These are phyloP conservation scores for Podospora sp. DNA, from an alignment of 495 filamentous ascomycete genomes.

Conservation along the genomic window DNA sequence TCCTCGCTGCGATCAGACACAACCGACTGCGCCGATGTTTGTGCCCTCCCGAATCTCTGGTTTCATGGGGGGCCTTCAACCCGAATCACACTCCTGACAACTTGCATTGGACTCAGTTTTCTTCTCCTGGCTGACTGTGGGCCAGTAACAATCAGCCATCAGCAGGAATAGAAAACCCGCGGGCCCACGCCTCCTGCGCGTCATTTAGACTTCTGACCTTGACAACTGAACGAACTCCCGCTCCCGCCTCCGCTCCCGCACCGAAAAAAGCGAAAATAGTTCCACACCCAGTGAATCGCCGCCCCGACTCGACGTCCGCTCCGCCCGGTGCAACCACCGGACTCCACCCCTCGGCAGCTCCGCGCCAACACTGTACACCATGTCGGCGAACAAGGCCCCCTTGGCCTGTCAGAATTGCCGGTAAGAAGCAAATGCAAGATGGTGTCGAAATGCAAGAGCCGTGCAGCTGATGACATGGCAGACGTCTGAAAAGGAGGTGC, in stretches of 20 bases:
- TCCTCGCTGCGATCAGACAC: not conserved
- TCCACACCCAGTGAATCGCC: not conserved
- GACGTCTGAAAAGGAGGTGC: conserved; percentile 17
- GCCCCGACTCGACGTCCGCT: not conserved
- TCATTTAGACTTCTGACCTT: not conserved
- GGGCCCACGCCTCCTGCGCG: not conserved
- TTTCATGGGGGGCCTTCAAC: not conserved
- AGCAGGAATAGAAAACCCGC: not conserved
- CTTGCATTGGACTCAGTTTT: not conserved
- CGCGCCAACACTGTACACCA: not conserved
- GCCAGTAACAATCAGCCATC: not conserved
- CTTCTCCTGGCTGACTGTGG: not conserved
- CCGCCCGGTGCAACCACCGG: not conserved
- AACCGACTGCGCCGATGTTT: not conserved
- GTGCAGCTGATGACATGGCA: not conserved
- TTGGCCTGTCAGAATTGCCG: conserved; percentile 13
- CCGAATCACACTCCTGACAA: not conserved
- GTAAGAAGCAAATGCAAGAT: not conserved
- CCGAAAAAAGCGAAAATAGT: not conserved
- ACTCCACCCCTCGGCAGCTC: not conserved
- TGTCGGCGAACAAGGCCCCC: conserved; percentile 5
- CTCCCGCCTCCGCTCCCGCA: conserved; percentile 1
- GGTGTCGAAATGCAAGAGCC: not conserved
- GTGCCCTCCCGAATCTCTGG: not conserved
- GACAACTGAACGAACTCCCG: not conserved